Conservation (phyloP, 176 grass and related monocot species). For the Elymus sibiricus region DNA sequence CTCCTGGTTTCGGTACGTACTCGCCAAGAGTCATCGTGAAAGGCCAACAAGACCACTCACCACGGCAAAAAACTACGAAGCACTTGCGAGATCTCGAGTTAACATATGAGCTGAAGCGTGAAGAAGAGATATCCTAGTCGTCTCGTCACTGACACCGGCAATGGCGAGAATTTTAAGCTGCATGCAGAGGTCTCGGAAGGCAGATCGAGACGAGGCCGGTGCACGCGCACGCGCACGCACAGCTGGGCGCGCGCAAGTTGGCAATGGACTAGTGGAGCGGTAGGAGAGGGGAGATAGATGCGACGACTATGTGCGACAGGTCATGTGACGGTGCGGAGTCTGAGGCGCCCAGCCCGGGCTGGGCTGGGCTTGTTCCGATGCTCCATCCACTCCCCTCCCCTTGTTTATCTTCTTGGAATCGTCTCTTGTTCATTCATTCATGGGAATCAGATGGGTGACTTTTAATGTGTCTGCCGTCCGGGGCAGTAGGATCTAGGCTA, state of each 20-base stretch:
- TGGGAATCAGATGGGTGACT: neutral
- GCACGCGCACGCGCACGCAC: neutral
- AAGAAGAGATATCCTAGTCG: neutral
- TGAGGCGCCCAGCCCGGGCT: neutral
- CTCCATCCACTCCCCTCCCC: neutral
- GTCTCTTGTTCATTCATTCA: neutral
- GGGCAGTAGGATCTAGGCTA: neutral
- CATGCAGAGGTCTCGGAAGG: neutral
- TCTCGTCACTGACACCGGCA: neutral
- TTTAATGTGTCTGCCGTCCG: neutral
- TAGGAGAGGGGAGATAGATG: neutral
- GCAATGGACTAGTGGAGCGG: neutral
- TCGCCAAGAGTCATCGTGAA: neutral
- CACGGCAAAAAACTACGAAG: neutral
- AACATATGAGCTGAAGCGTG: neutral
- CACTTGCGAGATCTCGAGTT: neutral
- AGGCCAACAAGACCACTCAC: neutral
- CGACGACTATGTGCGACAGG: slow-evolving; percentile 8
- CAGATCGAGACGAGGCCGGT: neutral
- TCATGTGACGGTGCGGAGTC: slow-evolving; percentile 2
- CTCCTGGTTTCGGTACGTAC: neutral
- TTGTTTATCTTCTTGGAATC: neutral
- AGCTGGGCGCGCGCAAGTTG: neutral
- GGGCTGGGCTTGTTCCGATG: slow-evolving; percentile 8
- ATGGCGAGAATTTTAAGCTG: neutral